Percentiles rank a stretch among this genome's conserved stretches.
These are phyloP conservation scores for Ceratocystis colombiana DNA, from an alignment of 2,329 filamentous ascomycete genomes.

Conservation along the genomic window DNA sequence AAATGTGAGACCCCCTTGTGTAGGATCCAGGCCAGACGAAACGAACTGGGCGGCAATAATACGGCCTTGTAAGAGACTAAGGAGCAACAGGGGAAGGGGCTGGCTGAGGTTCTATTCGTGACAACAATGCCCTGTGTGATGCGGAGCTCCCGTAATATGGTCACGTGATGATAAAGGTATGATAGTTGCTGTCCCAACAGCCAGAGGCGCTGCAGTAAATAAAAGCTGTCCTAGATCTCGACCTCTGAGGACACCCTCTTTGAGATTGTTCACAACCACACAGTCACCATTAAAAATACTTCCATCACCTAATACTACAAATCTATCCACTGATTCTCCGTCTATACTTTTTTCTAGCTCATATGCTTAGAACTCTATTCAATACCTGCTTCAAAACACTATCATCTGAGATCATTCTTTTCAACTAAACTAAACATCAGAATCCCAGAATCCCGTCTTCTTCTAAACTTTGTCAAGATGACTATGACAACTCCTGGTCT, in stretches of 20 bases:
- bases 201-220: conserved; percentile 37
- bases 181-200: conserved; percentile 26
- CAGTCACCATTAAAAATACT: neutral
- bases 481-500: conserved; percentile 70
- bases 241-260: neutral
- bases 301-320: conserved; percentile 25
- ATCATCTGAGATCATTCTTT: conserved; percentile 14
- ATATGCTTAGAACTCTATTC: conserved; percentile 25
- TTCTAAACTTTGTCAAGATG: neutral
- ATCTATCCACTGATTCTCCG: conserved; percentile 26
- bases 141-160: neutral
- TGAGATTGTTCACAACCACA: neutral
- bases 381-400: conserved; percentile 16
- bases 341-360: conserved; percentile 29
- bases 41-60: neutral
- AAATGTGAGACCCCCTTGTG: neutral
- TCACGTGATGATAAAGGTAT: conserved; percentile 13
- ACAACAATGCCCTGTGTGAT: neutral
- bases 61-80: too few species aligned
- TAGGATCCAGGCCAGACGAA: neutral
- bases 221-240: conserved; percentile 32
- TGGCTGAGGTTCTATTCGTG: too few species aligned
- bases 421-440: neutral
- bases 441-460: neutral
- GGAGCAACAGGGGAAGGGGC: too few species aligned